Percentiles rank a stretch among this genome's conserved stretches.
Evolutionary conservation across 2,329 filamentous ascomycete species (phyloP).

Genomic region (Calonectria henricotiae): DNA sequence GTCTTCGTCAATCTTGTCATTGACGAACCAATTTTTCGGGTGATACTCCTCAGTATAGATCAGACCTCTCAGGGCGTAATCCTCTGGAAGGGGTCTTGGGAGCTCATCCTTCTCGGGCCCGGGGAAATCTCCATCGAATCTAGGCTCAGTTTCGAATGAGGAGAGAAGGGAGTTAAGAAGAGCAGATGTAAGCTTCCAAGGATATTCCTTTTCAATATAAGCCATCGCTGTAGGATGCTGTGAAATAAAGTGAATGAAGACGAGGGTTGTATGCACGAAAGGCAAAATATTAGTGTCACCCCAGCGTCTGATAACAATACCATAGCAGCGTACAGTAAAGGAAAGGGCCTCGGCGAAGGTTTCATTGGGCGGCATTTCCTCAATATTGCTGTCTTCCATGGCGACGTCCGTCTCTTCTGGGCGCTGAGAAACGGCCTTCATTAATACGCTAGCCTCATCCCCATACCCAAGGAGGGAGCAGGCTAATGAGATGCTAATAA

Average conservation of each 20-base stretch:
- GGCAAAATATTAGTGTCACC: conserved; percentile 74
- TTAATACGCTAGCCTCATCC: conserved; percentile 64
- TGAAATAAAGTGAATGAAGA: conserved; percentile 70
- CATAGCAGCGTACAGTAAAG: conserved; percentile 64
- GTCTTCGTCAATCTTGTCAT: conserved; percentile 76
- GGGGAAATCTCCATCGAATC: conserved; percentile 67
- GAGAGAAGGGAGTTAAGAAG: conserved; percentile 60
- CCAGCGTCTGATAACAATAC: conserved; percentile 67
- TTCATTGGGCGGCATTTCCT: conserved; percentile 48
- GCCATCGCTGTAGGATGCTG: conserved; percentile 61
- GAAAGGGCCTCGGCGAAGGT: conserved; percentile 58
- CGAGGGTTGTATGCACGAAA: conserved; percentile 75
- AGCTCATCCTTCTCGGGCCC: conserved; percentile 61
- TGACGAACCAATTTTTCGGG: conserved; percentile 72
- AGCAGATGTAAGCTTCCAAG: conserved; percentile 66
- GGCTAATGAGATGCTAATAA: conserved; percentile 54
- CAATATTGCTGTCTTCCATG: conserved; percentile 49
- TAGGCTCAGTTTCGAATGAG: conserved; percentile 51
- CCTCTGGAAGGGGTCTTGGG: conserved; percentile 76
- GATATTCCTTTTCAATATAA: conserved; percentile 63
- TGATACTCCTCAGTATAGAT: conserved; percentile 74
- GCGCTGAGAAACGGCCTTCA: conserved; percentile 58
- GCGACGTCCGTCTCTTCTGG: conserved; percentile 50
- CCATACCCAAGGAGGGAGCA: conserved; percentile 59
- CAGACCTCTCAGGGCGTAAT: conserved; percentile 77